Evolutionary conservation across 2,329 filamentous ascomycete species (phyloP).

Genomic region (Alternaria burnsii): DNA sequence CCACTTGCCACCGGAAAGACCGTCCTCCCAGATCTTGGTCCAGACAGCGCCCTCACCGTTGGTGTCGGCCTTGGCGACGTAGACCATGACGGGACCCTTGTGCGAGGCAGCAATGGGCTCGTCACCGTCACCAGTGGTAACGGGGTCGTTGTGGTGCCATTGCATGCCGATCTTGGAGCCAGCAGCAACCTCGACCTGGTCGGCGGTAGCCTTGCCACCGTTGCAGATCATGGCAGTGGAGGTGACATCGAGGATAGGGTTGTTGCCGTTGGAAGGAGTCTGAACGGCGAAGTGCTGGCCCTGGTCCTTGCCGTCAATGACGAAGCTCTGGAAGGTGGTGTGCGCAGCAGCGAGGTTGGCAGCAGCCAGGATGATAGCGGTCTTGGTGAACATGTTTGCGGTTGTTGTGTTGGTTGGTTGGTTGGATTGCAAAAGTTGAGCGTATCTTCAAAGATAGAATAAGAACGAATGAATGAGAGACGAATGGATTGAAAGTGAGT

Average conservation of each 20-base stretch:
- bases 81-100: constrained; percentile 63
- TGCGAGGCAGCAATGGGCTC: constrained; percentile 64
- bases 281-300: constrained; percentile 54
- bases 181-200: constrained; percentile 57
- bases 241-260: constrained; percentile 49
- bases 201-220: constrained; percentile 40
- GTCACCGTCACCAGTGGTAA: constrained; percentile 46
- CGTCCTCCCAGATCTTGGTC: constrained; percentile 56
- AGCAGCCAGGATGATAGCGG: constrained; percentile 43
- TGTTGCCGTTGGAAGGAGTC: constrained; percentile 53
- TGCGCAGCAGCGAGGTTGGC: constrained; percentile 46
- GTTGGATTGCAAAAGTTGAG: constrained; percentile 12
- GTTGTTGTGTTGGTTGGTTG: constrained; percentile 22
- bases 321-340: constrained; percentile 51
- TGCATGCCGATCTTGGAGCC: constrained; percentile 58
- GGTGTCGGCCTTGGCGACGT: constrained; percentile 55
- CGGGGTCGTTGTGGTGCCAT: constrained; percentile 59
- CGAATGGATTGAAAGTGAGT: constrained; percentile 42
- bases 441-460: constrained; percentile 34
- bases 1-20: constrained; percentile 47
- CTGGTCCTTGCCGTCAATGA: constrained; percentile 52
- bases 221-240: constrained; percentile 50
- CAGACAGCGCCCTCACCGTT: constrained; percentile 61
- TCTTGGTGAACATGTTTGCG: constrained; percentile 46
- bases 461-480: constrained; percentile 30